These are phyloP conservation scores for Desmodesmus armatus DNA, from an alignment of 139 green algal species.

Conservation along the genomic window DNA sequence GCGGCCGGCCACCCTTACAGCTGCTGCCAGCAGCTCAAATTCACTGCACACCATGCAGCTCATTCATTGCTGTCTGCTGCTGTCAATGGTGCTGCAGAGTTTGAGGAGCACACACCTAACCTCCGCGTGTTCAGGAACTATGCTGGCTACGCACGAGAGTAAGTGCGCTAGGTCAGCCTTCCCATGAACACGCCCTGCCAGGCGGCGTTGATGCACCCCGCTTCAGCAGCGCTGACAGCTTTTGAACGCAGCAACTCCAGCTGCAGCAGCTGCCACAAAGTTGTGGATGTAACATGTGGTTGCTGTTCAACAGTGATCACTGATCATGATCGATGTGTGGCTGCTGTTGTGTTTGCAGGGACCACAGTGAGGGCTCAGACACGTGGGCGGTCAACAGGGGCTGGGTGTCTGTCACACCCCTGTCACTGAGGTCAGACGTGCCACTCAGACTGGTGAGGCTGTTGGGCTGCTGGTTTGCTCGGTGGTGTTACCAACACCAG, in stretches of 20 bases:
- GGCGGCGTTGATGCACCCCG: not conserved
- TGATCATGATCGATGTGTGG: not conserved
- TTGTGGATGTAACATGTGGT: no score
- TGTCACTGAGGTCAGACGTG: slow-evolving; percentile 62
- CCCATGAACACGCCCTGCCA: not conserved
- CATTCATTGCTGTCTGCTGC: not conserved
- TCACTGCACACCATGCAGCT: no score
- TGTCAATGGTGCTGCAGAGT: slow-evolving; percentile 21
- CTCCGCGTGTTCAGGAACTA: slow-evolving; percentile 66
- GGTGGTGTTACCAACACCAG: no score
- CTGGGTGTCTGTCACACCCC: slow-evolving; percentile 73
- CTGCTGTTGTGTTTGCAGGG: slow-evolving; percentile 38
- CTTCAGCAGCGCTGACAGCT: not conserved
- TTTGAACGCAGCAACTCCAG: not conserved
- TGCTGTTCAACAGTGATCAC: not conserved
- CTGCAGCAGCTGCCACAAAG: not conserved
- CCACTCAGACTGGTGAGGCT: slow-evolving; percentile 27
- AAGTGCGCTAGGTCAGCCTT: no score
- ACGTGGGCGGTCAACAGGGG: slow-evolving; percentile 70
- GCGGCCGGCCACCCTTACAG: no score
- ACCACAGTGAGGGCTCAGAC: slow-evolving; percentile 66
- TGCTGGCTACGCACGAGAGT: slow-evolving; percentile 57
- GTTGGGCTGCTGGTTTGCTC: not conserved
- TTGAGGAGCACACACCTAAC: slow-evolving; percentile 66
- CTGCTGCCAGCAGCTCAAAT: no score